phyloP scores from a whole-genome alignment of 805 yeast species.

The Schwanniomyces sp. region DNA sequence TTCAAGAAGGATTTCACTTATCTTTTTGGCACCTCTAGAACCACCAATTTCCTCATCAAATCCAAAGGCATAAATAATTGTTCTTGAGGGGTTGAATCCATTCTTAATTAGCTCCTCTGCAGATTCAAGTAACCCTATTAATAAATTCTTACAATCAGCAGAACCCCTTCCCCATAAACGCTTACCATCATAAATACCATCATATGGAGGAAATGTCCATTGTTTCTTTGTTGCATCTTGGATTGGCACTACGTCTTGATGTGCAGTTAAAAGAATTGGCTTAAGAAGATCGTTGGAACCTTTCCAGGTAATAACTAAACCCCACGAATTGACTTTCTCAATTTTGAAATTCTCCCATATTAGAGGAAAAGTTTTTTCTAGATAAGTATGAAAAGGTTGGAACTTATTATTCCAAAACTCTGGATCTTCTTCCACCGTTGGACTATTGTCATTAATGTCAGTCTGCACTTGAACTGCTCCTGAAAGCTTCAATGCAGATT shows the following conservation, averaged over 20 bases:
- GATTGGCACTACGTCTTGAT: conserved; percentile 24
- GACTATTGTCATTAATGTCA: conserved; percentile 13
- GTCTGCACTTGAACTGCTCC: conserved; percentile 16
- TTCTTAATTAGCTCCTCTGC: conserved; percentile 9
- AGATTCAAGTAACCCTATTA: conserved; percentile 20
- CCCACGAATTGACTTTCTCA: conserved; percentile 17
- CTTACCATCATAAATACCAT: conserved; percentile 37
- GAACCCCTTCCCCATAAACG: conserved; percentile 41
- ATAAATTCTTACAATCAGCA: conserved; percentile 32
- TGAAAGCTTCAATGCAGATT: conserved; percentile 12
- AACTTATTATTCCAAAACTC: conserved; percentile 16
- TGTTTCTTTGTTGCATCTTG: conserved; percentile 17
- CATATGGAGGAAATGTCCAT: conserved; percentile 41
- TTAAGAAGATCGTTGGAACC: conserved; percentile 13
- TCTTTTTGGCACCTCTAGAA: conserved; percentile 9
- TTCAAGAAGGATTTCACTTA: conserved; percentile 7
- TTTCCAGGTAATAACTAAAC: conserved; percentile 20
- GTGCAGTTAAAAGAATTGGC: conserved; percentile 23
- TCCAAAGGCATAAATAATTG: conserved; percentile 14
- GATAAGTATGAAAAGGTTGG: conserved; percentile 15
- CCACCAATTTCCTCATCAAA: conserved; percentile 19
- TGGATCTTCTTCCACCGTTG: conserved; percentile 12
- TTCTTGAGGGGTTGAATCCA: conserved; percentile 13
- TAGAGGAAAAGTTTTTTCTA: conserved; percentile 16
- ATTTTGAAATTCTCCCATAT: conserved; percentile 11